Evolutionary conservation across 495 filamentous ascomycete genomes (phyloP).

Genomic region (Hypomontagnella monticulosa): DNA sequence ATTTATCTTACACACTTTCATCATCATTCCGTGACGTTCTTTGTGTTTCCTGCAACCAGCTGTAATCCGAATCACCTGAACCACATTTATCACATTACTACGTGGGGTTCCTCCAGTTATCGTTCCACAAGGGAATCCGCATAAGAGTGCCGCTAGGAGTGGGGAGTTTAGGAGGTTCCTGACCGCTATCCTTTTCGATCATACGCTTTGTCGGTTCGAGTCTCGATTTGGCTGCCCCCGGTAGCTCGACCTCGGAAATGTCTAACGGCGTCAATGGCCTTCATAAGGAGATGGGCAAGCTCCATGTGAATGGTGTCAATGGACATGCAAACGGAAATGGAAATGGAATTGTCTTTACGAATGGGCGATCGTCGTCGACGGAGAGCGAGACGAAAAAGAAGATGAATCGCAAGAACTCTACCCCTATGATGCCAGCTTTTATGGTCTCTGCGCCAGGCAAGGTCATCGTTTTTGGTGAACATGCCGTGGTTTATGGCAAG

Average conservation of each 20-base stretch:
- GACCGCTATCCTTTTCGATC: no score
- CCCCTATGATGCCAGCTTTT: slow-evolving; percentile 80
- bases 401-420: slow-evolving; percentile 62
- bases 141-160: slow-evolving; percentile 6
- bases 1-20: not conserved
- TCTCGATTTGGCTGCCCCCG: slow-evolving; percentile 29
- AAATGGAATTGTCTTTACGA: slow-evolving; percentile 28
- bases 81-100: not conserved
- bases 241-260: slow-evolving; percentile 38
- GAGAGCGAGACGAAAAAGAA: slow-evolving; percentile 42
- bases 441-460: slow-evolving; percentile 98
- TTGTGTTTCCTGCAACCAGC: not conserved
- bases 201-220: slow-evolving; percentile 12
- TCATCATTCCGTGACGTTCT: not conserved
- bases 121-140: slow-evolving; percentile 2
- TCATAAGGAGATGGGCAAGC: slow-evolving; percentile 37
- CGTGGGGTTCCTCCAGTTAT: slow-evolving; percentile 13
- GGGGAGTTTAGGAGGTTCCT: not conserved
- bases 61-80: not conserved
- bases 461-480: slow-evolving; percentile 96
- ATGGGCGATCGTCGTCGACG: slow-evolving; percentile 31
- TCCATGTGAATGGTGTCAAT: slow-evolving; percentile 31
- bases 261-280: slow-evolving; percentile 49
- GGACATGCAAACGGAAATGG: slow-evolving; percentile 26
- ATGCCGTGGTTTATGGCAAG: slow-evolving; percentile 96